phyloP scores from a whole-genome alignment of 208 protist species.

The Crithidia sp. region DNA sequence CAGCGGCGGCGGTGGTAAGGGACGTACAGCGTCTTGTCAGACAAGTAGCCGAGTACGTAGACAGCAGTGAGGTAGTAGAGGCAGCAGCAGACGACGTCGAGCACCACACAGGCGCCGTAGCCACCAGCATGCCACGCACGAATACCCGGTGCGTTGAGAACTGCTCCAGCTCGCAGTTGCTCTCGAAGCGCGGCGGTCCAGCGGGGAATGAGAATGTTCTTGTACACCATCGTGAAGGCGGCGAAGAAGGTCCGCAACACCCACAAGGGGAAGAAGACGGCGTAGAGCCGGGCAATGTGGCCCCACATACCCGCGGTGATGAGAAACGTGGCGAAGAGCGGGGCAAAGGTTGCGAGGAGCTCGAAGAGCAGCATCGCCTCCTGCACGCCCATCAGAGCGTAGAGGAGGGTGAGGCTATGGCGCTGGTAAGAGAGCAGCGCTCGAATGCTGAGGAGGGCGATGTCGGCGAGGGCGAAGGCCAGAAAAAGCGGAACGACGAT shows the following conservation, averaged over 20 bases:
- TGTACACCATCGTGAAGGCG: slow-evolving; percentile 56
- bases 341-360: slow-evolving; percentile 24
- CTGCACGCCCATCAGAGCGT: slow-evolving; percentile 47
- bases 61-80: slow-evolving; percentile 39
- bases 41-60: slow-evolving; percentile 43
- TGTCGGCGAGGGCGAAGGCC: slow-evolving; percentile 34
- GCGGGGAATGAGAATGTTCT: slow-evolving; percentile 37
- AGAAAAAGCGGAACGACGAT: slow-evolving; percentile 22
- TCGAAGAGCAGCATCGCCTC: slow-evolving; percentile 51
- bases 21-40: slow-evolving; percentile 56
- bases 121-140: slow-evolving; percentile 50
- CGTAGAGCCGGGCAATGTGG: slow-evolving; percentile 23
- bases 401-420: slow-evolving; percentile 23
- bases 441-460: slow-evolving; percentile 47
- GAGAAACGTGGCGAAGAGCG: slow-evolving; percentile 48
- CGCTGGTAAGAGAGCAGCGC: slow-evolving; percentile 26
- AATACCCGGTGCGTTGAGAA: not conserved
- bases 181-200: slow-evolving; percentile 3
- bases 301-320: slow-evolving; percentile 39
- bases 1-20: slow-evolving; percentile 41
- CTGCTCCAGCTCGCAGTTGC: not conserved
- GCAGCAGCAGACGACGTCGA: slow-evolving; percentile 47
- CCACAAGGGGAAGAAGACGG: slow-evolving; percentile 35
- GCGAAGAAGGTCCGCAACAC: slow-evolving; percentile 45
- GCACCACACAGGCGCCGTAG: slow-evolving; percentile 39